phyloP scores from a whole-genome alignment of 768 basidiomycete genomes.

The Exidia glandulosa region DNA sequence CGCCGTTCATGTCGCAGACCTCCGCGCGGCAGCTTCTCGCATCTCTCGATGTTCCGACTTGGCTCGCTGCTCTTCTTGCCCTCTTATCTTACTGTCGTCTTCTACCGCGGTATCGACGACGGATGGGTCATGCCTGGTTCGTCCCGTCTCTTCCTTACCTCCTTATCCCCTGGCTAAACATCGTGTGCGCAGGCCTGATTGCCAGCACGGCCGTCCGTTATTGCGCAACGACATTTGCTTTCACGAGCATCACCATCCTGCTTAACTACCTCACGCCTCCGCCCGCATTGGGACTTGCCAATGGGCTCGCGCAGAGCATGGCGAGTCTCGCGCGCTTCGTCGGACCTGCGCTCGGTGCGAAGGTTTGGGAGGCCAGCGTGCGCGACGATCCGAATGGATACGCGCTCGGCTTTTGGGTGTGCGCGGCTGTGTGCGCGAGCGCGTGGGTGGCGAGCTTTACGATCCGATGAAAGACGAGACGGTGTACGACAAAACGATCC shows the following conservation, averaged over 20 bases:
- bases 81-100: conserved; percentile 69
- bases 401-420: conserved; percentile 61
- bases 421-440: conserved; percentile 46
- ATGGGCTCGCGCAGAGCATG: conserved; percentile 91
- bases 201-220: conserved; percentile 85
- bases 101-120: conserved; percentile 54
- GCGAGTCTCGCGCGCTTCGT: conserved; percentile 88
- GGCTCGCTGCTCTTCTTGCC: conserved; percentile 83
- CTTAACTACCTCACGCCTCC: conserved; percentile 88
- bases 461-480: conserved; percentile 49
- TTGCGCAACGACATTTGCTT: conserved; percentile 79
- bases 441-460: conserved; percentile 60
- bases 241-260: conserved; percentile 82
- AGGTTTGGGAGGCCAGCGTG: conserved; percentile 71
- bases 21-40: conserved; percentile 72
- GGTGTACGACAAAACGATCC: no score
- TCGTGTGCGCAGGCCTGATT: conserved; percentile 40
- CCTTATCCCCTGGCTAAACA: not conserved
- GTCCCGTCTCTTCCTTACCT: conserved; percentile 16
- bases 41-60: conserved; percentile 82
- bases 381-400: conserved; percentile 59
- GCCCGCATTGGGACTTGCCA: conserved; percentile 77
- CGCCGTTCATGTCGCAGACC: conserved; percentile 34
- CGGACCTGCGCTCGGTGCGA: conserved; percentile 78
- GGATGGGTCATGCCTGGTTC: conserved; percentile 76